Conservation (phyloP, 2,329 filamentous ascomycete genomes). For the Sporothrix protearum region DNA sequence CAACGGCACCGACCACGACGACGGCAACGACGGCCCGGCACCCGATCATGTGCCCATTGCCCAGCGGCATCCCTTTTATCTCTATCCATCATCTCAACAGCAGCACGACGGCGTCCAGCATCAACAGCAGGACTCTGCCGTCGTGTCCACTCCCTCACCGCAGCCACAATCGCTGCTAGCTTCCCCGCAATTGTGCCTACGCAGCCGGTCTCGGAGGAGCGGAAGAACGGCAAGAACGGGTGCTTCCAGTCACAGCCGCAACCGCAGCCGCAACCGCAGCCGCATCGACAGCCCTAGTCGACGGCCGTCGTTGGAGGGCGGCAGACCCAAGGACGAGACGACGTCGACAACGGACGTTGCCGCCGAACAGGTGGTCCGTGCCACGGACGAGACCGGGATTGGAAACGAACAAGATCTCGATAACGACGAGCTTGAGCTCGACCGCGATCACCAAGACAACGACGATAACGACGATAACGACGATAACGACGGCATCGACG, state of each 20-base stretch:
- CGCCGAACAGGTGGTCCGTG: not conserved
- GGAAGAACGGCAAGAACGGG: not conserved
- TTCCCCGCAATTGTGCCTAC: slow-evolving; percentile 6
- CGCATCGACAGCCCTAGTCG: slow-evolving; percentile 1
- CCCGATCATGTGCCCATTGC: slow-evolving; percentile 11
- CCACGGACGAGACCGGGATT: not conserved
- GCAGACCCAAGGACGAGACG: not conserved
- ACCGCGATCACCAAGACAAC: not conserved
- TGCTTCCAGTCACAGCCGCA: not conserved
- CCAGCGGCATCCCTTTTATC: slow-evolving; percentile 5
- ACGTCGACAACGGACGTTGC: too few relatives aligned
- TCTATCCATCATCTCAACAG: not conserved
- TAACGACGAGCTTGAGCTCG: not conserved
- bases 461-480: not conserved
- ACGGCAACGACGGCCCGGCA: not conserved
- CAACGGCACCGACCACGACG: not conserved
- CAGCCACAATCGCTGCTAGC: slow-evolving; percentile 21
- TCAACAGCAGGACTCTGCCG: not conserved
- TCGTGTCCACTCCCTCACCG: not conserved
- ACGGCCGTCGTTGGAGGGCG: slow-evolving; percentile 3
- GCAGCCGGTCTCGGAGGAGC: slow-evolving; percentile 10
- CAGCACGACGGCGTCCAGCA: not conserved
- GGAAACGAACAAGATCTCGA: not conserved
- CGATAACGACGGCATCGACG: not conserved
- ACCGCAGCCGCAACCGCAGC: slow-evolving; percentile 14